A percentile compares a stretch with the other conserved stretches of the same genome.
Evolutionary conservation across 306 rosid genomes (phyloP).

Genomic region (Mucuna pruriens): DNA sequence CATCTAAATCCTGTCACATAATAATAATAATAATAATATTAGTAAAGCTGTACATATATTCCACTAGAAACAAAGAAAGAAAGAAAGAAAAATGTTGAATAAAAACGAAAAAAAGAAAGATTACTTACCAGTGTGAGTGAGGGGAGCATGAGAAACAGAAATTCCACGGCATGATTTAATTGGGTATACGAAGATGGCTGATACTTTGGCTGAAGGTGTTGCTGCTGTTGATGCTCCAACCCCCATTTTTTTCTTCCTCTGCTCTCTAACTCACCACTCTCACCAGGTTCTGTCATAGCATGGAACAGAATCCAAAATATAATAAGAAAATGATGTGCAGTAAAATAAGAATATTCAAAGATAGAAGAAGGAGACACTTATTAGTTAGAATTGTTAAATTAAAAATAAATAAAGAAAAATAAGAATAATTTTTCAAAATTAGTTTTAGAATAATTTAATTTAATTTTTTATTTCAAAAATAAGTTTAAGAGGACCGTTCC

Average conservation of each 20-base stretch:
- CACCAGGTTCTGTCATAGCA: background rate
- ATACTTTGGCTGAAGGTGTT: conserved; percentile 46
- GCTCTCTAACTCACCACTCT: background rate
- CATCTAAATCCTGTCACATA: conserved; percentile 67
- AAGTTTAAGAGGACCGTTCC: no score
- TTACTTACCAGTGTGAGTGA: conserved; percentile 67
- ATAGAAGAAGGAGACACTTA: no score
- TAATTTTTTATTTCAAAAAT: no score
- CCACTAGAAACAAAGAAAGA: background rate
- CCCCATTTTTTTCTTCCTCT: conserved; percentile 24
- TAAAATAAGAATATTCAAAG: no score
- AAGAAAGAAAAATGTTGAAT: background rate
- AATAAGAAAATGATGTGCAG: no score
- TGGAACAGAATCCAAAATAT: background rate
- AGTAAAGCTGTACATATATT: background rate
- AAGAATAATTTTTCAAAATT: no score
- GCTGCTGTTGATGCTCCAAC: background rate
- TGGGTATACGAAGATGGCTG: conserved; percentile 73
- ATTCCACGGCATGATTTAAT: conserved; percentile 90
- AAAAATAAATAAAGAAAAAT: no score
- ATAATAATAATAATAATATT: background rate
- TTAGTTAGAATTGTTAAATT: no score
- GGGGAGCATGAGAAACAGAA: conserved; percentile 67
- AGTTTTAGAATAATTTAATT: no score
- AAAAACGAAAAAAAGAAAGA: background rate